Evolutionary conservation across 1,284 basidiomycete genomes (phyloP), one percentile per base, ranked within the genome.

Genomic region (Stygiomarasmius scandens): DNA sequence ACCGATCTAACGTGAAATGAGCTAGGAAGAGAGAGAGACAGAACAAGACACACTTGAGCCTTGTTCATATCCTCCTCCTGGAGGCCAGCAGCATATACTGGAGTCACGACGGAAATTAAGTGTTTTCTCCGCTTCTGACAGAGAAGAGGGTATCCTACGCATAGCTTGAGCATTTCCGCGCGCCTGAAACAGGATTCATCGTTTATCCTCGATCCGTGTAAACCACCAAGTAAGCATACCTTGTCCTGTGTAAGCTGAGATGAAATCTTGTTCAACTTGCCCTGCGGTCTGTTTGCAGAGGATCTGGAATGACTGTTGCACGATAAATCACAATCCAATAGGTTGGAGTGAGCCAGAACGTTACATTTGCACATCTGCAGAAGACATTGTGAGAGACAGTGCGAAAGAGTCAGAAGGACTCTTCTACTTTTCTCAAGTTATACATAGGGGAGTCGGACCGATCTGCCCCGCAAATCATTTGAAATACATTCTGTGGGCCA

Each of bases 21-120:
- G n/a, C n/a, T n/a, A n/a, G n/a, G n/a, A n/a, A n/a, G n/a, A n/a
- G n/a, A n/a, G n/a, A n/a, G n/a, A n/a, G n/a, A n/a, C n/a, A n/a
- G n/a, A n/a, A n/a, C n/a, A 52, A 38, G 52, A 25, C 67, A 45
- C 66, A 88, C 88, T 78, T 93, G 92, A 52, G 91, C 85, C 69
- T 92, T 93, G 58, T 87, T 71, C 84, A 93, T 89, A 64, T 93
- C 92, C 61, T 86, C 82, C 66, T 90, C 89, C n/a, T 78, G 81
- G 62, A 93, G 70, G 3, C 90, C 90, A 34, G 85, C 84, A 45
- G 86, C 91, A 67, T 92, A 90, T 24, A 93, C 90, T 92, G 59
- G 6, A 23, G 41, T 32, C 3, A 32, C 22, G 32, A 46, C 16
- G 34, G 41, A 60, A 52, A 49, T 52, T 41, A 9, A 12, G 16